Base-by-base conservation (phyloP, 1,139 yeast species). In the Sugiyamaella paludigena region DNA sequence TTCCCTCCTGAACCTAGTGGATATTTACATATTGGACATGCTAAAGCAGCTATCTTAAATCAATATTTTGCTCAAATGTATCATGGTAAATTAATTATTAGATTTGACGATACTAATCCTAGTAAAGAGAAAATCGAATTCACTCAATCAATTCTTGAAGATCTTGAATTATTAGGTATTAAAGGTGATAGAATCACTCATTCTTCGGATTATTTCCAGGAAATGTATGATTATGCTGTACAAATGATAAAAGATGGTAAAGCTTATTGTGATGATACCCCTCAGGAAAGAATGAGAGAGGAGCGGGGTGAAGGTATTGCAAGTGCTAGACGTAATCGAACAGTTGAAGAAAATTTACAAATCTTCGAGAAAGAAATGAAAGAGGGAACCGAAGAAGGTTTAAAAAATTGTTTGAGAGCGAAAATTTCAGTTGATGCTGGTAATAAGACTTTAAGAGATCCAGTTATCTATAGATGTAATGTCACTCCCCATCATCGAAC, bases 51-150 rank as follows among this genome's bases (percentile, higher is more conserved):
- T 48, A 77, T 92, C 54, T 79, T 92, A 66, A 92, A 92, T 75
- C 94, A 91, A 73, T 91, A 88, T 74, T 91, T 91, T 73, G 98
- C 98, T 48, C 84, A 87, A 62, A 84, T 81, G 63, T 91, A 89
- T 76, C 85, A 91, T 64, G 98, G 98, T 68, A 91, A 91, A 71
- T 79, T 91, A 67, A 88, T 91, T 65, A 83, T 92, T 63, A 83
- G 98, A 73, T 92, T 91, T 67, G 98, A 92, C 68, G 98, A 92
- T 68, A 92, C 98, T 54, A 92, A 92, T 70, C 98, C 98, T 39
- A 80, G 91, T 51, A 91, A 91, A 74, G 98, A 92, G 75, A 89
- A 87, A 75, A 83, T 61, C 39, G 98, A 92, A 73, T 92, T 84
- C 72, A 92, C 91, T 69, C 92, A 91, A 63, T 80, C 96, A 31